Conservation (phyloP, 1,284 basidiomycete genomes). For the Ustilago bromivora region DNA sequence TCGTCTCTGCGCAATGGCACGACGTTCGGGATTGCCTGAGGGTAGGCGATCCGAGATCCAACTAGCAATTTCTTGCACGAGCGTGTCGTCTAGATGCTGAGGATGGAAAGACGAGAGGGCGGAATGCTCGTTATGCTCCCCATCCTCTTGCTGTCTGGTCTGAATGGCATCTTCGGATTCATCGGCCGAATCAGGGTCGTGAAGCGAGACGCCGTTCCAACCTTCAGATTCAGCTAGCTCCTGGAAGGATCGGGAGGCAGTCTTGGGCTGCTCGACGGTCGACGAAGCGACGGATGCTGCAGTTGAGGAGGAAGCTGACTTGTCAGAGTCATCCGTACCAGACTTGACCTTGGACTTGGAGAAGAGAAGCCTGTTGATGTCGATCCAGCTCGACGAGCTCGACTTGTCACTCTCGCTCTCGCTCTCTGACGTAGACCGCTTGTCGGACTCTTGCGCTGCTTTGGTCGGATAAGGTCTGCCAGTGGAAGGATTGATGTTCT, state of each 20-base stretch:
- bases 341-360: constrained; percentile 27
- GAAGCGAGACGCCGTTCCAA: constrained; percentile 45
- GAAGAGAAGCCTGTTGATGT: constrained; percentile 61
- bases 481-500: constrained; percentile 63
- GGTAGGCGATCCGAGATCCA: constrained; percentile 67
- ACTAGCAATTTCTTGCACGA: constrained; percentile 59
- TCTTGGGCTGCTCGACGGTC: constrained; percentile 9
- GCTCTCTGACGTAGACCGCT: constrained; percentile 4
- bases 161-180: constrained; percentile 7
- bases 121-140: constrained; percentile 16
- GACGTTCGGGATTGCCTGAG: constrained; percentile 50
- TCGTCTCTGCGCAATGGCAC: constrained; percentile 48
- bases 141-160: constrained; percentile 13
- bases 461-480: constrained; percentile 51
- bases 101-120: constrained; percentile 44
- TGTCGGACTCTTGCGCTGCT: constrained; percentile 21
- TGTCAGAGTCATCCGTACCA: background rate
- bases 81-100: constrained; percentile 42
- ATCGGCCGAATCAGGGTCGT: constrained; percentile 31
- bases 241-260: constrained; percentile 30
- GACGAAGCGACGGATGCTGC: background rate
- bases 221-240: constrained; percentile 30
- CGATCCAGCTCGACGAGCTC: constrained; percentile 50
- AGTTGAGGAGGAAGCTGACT: background rate
- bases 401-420: constrained; percentile 12